These are phyloP conservation scores for Sporisorium iseilematis-ciliati DNA, from an alignment of 1,284 basidiomycete genomes.

Conservation along the genomic window DNA sequence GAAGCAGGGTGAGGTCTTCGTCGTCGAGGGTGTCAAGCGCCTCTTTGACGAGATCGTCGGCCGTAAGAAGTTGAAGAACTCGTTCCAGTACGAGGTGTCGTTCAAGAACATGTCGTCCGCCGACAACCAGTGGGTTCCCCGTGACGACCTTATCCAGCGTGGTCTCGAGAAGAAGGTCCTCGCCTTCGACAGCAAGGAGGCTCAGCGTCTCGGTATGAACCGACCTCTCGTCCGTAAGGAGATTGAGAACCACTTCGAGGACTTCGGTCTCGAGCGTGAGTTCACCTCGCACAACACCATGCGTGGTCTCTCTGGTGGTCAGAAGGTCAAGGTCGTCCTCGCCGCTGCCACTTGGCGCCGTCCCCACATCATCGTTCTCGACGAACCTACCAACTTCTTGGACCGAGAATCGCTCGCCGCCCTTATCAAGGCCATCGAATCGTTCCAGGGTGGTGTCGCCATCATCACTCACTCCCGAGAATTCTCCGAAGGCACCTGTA, in stretches of 20 bases:
- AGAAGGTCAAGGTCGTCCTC: slow-evolving; percentile 70
- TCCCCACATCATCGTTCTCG: slow-evolving; percentile 69
- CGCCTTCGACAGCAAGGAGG: slow-evolving; percentile 66
- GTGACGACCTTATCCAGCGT: slow-evolving; percentile 67
- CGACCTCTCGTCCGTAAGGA: slow-evolving; percentile 69
- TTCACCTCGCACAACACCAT: slow-evolving; percentile 70
- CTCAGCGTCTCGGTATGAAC: slow-evolving; percentile 67
- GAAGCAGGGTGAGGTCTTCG: slow-evolving; percentile 69
- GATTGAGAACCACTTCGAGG: slow-evolving; percentile 70
- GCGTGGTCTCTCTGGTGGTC: slow-evolving; percentile 70
- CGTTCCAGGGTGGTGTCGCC: slow-evolving; percentile 68
- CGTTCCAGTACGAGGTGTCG: slow-evolving; percentile 70
- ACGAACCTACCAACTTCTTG: slow-evolving; percentile 70
- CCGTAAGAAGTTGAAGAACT: slow-evolving; percentile 70
- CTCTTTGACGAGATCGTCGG: slow-evolving; percentile 68
- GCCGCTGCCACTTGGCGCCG: slow-evolving; percentile 69
- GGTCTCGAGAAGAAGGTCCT: slow-evolving; percentile 69
- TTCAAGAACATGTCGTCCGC: slow-evolving; percentile 70
- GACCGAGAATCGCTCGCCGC: slow-evolving; percentile 70
- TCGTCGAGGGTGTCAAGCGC: slow-evolving; percentile 69
- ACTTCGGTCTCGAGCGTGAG: slow-evolving; percentile 69
- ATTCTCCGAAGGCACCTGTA: slow-evolving; percentile 68
- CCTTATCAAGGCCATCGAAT: slow-evolving; percentile 68
- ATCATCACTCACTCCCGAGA: slow-evolving; percentile 69
- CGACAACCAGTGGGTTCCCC: slow-evolving; percentile 68